Evolutionary conservation across 2,329 filamentous ascomycete genomes (phyloP), one percentile per base, ranked within the genome.

Genomic region (Penicillium sp.): DNA sequence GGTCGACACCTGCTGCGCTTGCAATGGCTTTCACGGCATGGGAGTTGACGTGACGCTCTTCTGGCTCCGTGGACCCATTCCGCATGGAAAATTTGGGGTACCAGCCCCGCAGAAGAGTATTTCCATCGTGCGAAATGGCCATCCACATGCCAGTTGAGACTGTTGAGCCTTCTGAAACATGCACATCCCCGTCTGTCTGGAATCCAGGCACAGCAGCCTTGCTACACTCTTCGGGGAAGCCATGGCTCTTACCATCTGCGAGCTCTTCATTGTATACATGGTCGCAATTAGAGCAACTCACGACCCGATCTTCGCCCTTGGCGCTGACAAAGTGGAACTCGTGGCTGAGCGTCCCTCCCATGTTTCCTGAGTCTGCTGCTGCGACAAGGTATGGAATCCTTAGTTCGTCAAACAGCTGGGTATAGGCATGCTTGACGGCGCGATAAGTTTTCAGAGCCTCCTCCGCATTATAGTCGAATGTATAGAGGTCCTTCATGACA

Each of bases 401-500:
- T 37, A 99, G 81, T 59, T 96, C 91, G 47, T 90, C 79, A 69
- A 99, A 96, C 53, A 99, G 84, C 17, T 83, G 83, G 12, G 81
- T 82, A 73, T 99, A 99, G 1, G 90, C 89, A 39, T 76, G 74
- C 52, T 90, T 86, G 2, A 96, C 92, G 43, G 87, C 79, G 6
- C 86, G 77, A 67, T 99, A 99, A 0, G 94, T 96, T 52, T 84
- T 78, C n/a, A 93, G 79, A 1, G 94, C 94, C n/a, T 85, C 79
- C 28, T 84, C 78, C 0, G 82, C 73, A 4, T 83, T 88, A 38
- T 83, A 79, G 71, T 99, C 95, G 71, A 99, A 99, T 0, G 93
- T 97, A 74, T 99, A 99, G 0, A 99, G 84, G 75, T 99, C 95
- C 76, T 99, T 99, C 95, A 99, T 99, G 67, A 92, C 79, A 69